Percentiles rank a stretch among this genome's conserved stretches.
phyloP scores from a whole-genome alignment of 108 stramenopile genomes.

The Aureococcus anophagefferens region DNA sequence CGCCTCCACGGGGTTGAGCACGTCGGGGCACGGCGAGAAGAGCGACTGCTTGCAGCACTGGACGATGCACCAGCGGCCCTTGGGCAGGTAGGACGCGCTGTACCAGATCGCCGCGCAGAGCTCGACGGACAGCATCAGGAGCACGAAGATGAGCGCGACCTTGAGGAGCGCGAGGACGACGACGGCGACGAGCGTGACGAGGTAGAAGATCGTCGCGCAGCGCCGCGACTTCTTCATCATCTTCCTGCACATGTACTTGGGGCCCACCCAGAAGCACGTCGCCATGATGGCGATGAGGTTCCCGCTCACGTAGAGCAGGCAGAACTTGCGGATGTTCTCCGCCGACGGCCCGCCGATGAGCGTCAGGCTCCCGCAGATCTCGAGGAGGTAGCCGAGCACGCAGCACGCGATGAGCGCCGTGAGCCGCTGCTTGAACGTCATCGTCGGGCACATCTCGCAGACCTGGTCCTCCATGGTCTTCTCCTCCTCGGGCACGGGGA shows the following conservation, averaged over 20 bases:
- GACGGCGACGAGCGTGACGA: conserved; percentile 15
- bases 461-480: conserved; percentile 22
- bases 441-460: conserved; percentile 28
- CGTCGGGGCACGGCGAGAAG: conserved; percentile 9
- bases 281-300: conserved; percentile 2
- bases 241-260: conserved; percentile 12
- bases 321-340: conserved; percentile 15
- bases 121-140: conserved; percentile 7
- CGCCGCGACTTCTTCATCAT: conserved; percentile 10
- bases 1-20: conserved; percentile 1
- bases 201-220: conserved; percentile 10
- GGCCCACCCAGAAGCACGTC: conserved; percentile 16
- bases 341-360: background rate
- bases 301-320: conserved; percentile 9
- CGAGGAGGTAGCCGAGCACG: conserved; percentile 29
- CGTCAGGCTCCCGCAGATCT: background rate
- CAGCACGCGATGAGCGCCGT: conserved; percentile 29
- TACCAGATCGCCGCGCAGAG: conserved; percentile 11
- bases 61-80: conserved; percentile 4
- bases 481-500: background rate
- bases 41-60: background rate
- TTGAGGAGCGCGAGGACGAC: conserved; percentile 5
- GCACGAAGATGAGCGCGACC: conserved; percentile 4
- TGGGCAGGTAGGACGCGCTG: conserved; percentile 7
- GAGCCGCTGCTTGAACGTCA: conserved; percentile 33